Conservation (phyloP, 805 yeast genomes). For the Candida nitratophila region DNA sequence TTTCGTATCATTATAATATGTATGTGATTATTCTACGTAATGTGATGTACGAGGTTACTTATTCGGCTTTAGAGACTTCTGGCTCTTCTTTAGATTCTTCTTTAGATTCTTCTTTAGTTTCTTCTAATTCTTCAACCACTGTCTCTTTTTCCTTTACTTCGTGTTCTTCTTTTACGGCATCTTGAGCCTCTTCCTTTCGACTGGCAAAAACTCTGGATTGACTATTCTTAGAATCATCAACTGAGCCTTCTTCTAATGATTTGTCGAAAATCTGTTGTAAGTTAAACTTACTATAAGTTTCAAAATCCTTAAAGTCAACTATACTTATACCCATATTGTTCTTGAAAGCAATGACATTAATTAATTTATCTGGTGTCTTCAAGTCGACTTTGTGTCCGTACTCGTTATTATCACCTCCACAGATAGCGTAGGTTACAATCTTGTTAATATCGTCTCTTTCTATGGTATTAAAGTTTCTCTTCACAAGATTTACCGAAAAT, state of each 20-base stretch:
- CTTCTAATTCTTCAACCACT: background rate
- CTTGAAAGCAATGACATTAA: slow-evolving; percentile 84
- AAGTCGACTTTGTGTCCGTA: slow-evolving; percentile 75
- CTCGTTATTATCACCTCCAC: slow-evolving; percentile 61
- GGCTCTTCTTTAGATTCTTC: background rate
- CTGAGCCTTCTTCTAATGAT: slow-evolving; percentile 13
- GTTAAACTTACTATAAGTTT: slow-evolving; percentile 60
- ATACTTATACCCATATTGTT: slow-evolving; percentile 84
- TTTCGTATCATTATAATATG: too few species aligned
- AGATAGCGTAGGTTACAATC: slow-evolving; percentile 37
- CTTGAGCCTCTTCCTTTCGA: too few species aligned
- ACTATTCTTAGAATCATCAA: background rate
- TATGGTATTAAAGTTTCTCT: slow-evolving; percentile 71
- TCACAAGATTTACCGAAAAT: slow-evolving; percentile 77
- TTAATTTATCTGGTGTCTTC: slow-evolving; percentile 68
- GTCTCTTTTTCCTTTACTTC: background rate
- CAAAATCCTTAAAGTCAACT: slow-evolving; percentile 48
- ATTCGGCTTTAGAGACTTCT: too few species aligned
- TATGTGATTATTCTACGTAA: too few species aligned
- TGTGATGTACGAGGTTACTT: too few species aligned
- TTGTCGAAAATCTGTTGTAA: slow-evolving; percentile 72
- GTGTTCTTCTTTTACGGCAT: background rate
- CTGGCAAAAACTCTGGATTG: background rate
- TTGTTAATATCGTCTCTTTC: slow-evolving; percentile 69
- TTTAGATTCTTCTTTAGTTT: background rate